A percentile compares a stretch with the other conserved stretches of the same genome.
These are phyloP conservation scores for Grifola frondosa DNA, from an alignment of 1,284 basidiomycete species.

Conservation along the genomic window DNA sequence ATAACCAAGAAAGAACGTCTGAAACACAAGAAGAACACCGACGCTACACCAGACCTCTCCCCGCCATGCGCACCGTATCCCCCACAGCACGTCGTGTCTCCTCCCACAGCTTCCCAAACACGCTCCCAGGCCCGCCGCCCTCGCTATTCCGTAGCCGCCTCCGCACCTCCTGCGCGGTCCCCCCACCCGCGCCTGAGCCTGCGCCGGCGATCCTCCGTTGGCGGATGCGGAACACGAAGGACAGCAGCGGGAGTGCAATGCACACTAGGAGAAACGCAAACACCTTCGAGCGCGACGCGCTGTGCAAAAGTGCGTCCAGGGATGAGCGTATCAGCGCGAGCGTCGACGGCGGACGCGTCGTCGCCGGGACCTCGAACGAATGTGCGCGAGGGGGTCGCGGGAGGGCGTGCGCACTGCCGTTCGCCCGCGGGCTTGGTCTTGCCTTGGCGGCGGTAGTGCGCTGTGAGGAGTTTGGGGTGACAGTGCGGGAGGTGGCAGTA, in stretches of 20 bases:
- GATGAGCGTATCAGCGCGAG: constrained; percentile 31
- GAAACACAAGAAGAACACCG: neutral
- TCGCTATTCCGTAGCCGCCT: constrained; percentile 45
- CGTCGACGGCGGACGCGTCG: constrained; percentile 23
- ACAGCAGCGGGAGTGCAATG: constrained; percentile 60
- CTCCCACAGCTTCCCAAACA: constrained; percentile 49
- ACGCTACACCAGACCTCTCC: constrained; percentile 64
- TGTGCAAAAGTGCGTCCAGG: constrained; percentile 14
- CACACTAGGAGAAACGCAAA: constrained; percentile 54
- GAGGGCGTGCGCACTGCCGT: constrained; percentile 2
- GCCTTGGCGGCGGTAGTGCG: constrained; percentile 6
- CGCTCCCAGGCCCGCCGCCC: constrained; percentile 38
- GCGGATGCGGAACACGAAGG: constrained; percentile 52
- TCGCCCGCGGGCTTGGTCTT: constrained; percentile 4
- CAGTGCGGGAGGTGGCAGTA: constrained; percentile 28
- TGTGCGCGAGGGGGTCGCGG: neutral
- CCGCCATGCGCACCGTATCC: constrained; percentile 76
- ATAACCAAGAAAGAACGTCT: neutral
- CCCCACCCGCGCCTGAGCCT: constrained; percentile 23
- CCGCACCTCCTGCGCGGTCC: constrained; percentile 58
- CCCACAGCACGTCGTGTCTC: constrained; percentile 52
- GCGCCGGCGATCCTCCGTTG: constrained; percentile 32
- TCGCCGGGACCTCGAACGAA: constrained; percentile 12
- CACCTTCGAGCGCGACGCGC: constrained; percentile 35
- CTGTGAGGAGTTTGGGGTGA: constrained; percentile 22